Evolutionary conservation across 164 flowering plant genomes (phyloP).

Genomic region (Aristolochia californica): DNA sequence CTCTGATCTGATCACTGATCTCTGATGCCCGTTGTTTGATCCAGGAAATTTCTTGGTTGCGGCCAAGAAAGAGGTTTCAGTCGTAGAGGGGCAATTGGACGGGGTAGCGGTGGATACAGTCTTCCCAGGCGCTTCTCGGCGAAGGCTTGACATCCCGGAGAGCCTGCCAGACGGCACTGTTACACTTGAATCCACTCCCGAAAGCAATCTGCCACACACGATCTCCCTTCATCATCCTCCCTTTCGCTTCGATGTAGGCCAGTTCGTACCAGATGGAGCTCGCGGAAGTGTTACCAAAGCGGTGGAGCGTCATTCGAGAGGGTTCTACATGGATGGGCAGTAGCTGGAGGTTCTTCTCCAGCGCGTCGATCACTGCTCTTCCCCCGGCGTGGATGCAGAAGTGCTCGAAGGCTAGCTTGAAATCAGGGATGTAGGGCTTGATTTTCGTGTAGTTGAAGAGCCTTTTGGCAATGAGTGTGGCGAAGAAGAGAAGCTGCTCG

Average conservation of each 20-base stretch:
- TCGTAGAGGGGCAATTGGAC: conserved; percentile 8
- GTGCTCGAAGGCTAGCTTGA: conserved; percentile 35
- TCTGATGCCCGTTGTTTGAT: no score
- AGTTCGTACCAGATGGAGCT: conserved; percentile 40
- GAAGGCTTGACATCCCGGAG: conserved; percentile 21
- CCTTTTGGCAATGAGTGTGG: conserved; percentile 21
- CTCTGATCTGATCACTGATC: no score
- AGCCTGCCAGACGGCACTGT: conserved; percentile 39
- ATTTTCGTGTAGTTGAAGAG: conserved; percentile 14
- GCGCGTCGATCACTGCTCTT: conserved; percentile 35
- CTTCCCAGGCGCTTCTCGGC: conserved; percentile 23
- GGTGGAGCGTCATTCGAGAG: conserved; percentile 32
- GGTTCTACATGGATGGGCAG: conserved; percentile 28
- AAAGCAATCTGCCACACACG: conserved; percentile 38
- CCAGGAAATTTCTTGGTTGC: no score
- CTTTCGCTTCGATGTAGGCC: conserved; percentile 34
- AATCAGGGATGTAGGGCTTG: conserved; percentile 38
- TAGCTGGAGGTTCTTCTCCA: conserved; percentile 36
- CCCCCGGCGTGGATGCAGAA: conserved; percentile 40
- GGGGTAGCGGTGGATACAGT: conserved; percentile 33
- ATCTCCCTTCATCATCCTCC: conserved; percentile 28
- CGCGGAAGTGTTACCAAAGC: conserved; percentile 38
- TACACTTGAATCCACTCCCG: conserved; percentile 33
- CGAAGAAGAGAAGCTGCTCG: conserved; percentile 35
- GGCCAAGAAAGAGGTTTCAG: background rate